Base-by-base conservation (phyloP, 768 basidiomycete species). In the Tremella fuciformis region DNA sequence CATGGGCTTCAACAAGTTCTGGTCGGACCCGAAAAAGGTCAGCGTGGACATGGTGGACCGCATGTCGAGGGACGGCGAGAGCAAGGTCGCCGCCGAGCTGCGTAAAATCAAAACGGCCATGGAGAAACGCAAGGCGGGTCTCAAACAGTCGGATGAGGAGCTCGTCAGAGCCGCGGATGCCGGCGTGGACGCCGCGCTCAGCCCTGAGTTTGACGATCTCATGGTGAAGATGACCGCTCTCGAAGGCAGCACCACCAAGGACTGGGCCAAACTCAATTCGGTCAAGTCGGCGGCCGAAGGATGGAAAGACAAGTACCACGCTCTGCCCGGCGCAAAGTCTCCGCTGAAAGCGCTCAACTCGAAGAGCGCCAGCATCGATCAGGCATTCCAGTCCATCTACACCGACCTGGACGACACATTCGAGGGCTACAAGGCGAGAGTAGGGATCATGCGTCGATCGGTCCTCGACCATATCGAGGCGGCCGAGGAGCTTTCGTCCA, bases 1-100 rank as follows among this genome's bases (percentile, higher is more conserved):
- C 13, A 58, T 50, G 13, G 67, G 67, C 13, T 53, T 76, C 47
- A 69, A 73, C 55, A 76, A 74, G 63, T 61, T 71, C 25, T 73
- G 70, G 46, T 57, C 63, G 4, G 41, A 51, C 8, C 65, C 68
- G 1, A 48, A 59, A 6, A 59, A 57, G 2, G 57, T 74, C 16
- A 69, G 62, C 3, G 13, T 47, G 15, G 66, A 71, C 2, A 67
- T 67, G 41, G 61, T 64, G 40, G 53, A 49, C 42, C 6, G 39
- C 52, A 63, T 19, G 63, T 46, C 69, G 15, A 56, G 59, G 21
- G 58, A 64, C 64, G 62, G 64, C 21, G 73, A 75, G 47, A 39
- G 53, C 2, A 55, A 64, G 37, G 50, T 73, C 13, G 47, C 26
- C 37, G 51, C 42, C 18, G 64, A 63, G 25, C 39, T 63, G 19